Conservation (phyloP, 306 rosid species). For the Astragalus membranaceus region DNA sequence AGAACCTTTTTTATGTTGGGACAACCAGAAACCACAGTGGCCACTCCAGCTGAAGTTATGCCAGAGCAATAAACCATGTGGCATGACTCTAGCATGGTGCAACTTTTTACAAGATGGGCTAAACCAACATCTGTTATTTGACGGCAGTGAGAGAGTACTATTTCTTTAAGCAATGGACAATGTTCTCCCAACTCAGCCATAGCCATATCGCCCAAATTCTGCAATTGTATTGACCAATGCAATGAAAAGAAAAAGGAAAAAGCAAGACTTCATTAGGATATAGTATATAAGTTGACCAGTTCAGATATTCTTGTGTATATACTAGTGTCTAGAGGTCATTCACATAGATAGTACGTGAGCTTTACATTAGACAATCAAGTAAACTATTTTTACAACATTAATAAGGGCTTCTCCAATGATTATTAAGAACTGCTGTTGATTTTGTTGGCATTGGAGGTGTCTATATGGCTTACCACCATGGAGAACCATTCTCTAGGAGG, state of each 20-base stretch:
- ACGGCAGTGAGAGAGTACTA: constrained; percentile 84
- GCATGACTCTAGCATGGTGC: constrained; percentile 70
- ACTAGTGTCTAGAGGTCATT: background rate
- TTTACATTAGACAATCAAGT: background rate
- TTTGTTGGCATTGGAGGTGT: no score
- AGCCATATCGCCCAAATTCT: constrained; percentile 87
- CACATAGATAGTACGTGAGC: background rate
- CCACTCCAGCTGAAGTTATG: constrained; percentile 74
- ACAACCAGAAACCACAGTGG: constrained; percentile 81
- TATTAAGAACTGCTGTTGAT: no score
- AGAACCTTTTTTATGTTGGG: constrained; percentile 75
- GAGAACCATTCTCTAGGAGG: no score
- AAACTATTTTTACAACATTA: background rate
- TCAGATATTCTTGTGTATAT: background rate
- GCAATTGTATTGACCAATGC: constrained; percentile 13
- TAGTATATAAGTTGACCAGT: background rate
- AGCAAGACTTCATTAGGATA: background rate
- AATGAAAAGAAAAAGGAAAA: background rate
- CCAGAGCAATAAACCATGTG: constrained; percentile 91
- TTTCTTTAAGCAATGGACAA: constrained; percentile 68
- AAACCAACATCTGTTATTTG: constrained; percentile 84
- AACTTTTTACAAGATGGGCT: constrained; percentile 62
- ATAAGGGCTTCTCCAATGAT: no score
- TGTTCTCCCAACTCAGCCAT: constrained; percentile 85
- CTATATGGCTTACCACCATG: no score